These are phyloP conservation scores for Syncephalastrum monosporum DNA, from an alignment of 371 early-diverging fungal genomes.

Conservation along the genomic window DNA sequence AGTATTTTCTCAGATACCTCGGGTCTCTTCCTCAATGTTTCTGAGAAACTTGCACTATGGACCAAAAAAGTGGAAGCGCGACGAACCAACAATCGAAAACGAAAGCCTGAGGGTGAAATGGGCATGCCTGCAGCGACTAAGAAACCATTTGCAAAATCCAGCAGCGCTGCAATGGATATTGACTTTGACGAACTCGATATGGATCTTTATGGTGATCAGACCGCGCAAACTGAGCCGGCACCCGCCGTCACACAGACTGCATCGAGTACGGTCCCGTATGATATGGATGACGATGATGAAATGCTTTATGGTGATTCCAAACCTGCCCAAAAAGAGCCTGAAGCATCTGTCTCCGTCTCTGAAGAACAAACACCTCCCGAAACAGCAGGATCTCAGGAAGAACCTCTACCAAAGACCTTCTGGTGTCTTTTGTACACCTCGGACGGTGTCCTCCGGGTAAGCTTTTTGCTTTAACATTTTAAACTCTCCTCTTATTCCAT, in stretches of 20 bases:
- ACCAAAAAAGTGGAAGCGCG: constrained; percentile 3
- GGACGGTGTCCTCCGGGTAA: constrained; percentile 28
- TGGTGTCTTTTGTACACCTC: constrained; percentile 41
- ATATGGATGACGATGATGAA: constrained; percentile 26
- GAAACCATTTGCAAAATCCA: constrained; percentile 11
- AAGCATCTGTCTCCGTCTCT: not conserved
- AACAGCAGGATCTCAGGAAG: constrained; percentile 1
- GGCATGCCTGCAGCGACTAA: constrained; percentile 12
- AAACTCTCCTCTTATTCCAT: not conserved
- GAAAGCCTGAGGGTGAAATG: constrained; percentile 24
- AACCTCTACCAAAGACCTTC: constrained; percentile 25
- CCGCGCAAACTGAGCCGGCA: constrained; percentile 8
- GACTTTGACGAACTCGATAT: constrained; percentile 62
- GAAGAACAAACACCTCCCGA: no score
- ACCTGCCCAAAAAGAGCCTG: not conserved
- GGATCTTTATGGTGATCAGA: constrained; percentile 63
- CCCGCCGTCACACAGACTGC: not conserved
- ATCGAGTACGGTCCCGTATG: not conserved
- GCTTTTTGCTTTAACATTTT: not conserved
- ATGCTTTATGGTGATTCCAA: constrained; percentile 23
- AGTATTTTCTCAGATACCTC: constrained; percentile 62
- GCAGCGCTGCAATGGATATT: constrained; percentile 3
- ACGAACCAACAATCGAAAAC: constrained; percentile 15
- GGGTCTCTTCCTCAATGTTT: constrained; percentile 47
- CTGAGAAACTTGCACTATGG: constrained; percentile 17